phyloP scores from a whole-genome alignment of 1,139 yeast species.

The Debaryomyces coudertii region DNA sequence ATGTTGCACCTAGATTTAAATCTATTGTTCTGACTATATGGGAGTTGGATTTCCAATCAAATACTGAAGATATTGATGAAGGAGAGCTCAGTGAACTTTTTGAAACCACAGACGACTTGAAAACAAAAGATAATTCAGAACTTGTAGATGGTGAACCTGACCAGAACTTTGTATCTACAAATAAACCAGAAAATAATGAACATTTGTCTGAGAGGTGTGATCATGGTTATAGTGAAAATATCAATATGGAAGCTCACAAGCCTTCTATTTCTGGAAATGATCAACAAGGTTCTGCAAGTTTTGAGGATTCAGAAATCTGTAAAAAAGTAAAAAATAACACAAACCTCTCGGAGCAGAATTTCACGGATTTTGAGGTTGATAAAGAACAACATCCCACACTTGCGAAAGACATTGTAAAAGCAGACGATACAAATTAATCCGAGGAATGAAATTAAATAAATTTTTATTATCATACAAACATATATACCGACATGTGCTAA shows the following conservation, averaged over 20 bases:
- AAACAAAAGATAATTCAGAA: background rate
- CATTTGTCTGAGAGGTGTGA: background rate
- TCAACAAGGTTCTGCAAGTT: background rate
- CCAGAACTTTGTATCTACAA: background rate
- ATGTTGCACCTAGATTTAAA: slow-evolving; percentile 30
- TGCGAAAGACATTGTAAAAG: too few species aligned
- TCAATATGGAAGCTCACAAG: background rate
- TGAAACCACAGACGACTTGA: background rate
- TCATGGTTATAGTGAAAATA: background rate
- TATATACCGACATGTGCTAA: too few species aligned
- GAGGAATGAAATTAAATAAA: too few species aligned
- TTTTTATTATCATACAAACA: too few species aligned
- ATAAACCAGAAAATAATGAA: background rate
- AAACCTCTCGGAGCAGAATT: too few species aligned
- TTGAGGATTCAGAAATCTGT: background rate
- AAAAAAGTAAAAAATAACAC: background rate
- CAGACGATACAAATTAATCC: too few species aligned
- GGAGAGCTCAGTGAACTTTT: background rate
- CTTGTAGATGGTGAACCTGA: background rate
- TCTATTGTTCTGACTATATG: slow-evolving; percentile 42
- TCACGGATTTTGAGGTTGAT: too few species aligned
- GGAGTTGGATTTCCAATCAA: slow-evolving; percentile 26
- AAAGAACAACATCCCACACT: too few species aligned
- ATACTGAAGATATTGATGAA: slow-evolving; percentile 7
- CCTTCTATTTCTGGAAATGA: background rate